phyloP scores from a whole-genome alignment of 192 early-diverging fungal species.

The Rhizophagus sp. region DNA sequence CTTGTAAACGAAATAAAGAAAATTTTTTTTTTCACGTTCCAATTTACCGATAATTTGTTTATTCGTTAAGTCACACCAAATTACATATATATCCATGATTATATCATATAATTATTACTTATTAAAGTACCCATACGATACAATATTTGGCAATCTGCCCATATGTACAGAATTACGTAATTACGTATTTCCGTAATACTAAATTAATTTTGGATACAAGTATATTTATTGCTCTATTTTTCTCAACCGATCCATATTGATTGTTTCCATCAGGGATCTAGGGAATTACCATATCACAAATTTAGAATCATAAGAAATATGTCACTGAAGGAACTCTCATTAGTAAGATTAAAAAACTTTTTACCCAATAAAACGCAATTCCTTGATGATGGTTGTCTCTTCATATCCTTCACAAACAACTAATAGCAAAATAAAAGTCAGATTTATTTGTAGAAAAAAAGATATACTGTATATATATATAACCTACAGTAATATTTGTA shows the following conservation, averaged over 20 bases:
- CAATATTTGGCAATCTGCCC: no score
- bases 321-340: not conserved
- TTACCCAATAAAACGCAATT: conserved; percentile 80
- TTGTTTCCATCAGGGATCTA: conserved; percentile 44
- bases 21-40: no score
- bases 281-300: no score
- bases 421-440: not conserved
- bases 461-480: not conserved
- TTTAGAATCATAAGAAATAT: not conserved
- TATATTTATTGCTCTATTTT: conserved; percentile 35
- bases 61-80: no score
- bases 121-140: no score
- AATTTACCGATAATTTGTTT: no score
- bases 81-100: no score
- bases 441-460: not conserved
- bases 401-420: conserved; percentile 83
- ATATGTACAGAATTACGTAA: no score
- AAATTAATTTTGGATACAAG: no score
- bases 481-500: conserved; percentile 66
- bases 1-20: no score
- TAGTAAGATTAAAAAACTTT: not conserved
- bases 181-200: no score
- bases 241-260: conserved; percentile 47
- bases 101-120: no score
- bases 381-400: conserved; percentile 80